Percentiles rank a stretch among this genome's conserved stretches.
Evolutionary conservation across 495 filamentous ascomycete genomes (phyloP).

Genomic region (Paragyromitra xinjiangensis): DNA sequence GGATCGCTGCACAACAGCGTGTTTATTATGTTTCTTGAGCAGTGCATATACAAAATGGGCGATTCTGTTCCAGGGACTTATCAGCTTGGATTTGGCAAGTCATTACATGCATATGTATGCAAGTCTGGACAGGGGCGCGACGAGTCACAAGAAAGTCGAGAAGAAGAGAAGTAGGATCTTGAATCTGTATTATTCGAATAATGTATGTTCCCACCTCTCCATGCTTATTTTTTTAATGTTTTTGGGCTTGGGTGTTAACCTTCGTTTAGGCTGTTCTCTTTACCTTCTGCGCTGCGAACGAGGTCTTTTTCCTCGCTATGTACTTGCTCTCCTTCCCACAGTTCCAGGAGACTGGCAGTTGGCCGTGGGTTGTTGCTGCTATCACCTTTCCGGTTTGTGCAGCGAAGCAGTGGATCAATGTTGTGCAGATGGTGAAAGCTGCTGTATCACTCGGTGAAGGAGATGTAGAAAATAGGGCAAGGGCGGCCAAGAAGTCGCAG

Average conservation of each 20-base stretch:
- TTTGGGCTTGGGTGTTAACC: background rate
- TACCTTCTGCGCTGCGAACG: constrained; percentile 87
- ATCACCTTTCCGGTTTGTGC: constrained; percentile 85
- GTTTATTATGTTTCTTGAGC: constrained; percentile 89
- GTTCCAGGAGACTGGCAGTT: constrained; percentile 67
- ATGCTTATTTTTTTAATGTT: background rate
- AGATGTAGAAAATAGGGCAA: constrained; percentile 69
- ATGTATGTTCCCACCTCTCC: constrained; percentile 66
- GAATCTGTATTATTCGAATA: constrained; percentile 96
- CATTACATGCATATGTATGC: constrained; percentile 98
- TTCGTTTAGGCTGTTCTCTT: constrained; percentile 83
- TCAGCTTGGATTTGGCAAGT: constrained; percentile 88
- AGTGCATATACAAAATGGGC: constrained; percentile 91
- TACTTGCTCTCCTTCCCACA: constrained; percentile 95
- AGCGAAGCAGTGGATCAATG: constrained; percentile 91
- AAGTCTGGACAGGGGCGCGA: constrained; percentile 54
- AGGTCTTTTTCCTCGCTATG: constrained; percentile 95
- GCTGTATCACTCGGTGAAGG: constrained; percentile 90
- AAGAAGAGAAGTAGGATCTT: constrained; percentile 78
- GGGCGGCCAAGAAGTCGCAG: constrained; percentile 30
- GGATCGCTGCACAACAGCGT: constrained; percentile 92
- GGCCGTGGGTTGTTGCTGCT: constrained; percentile 88
- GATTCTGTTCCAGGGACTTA: constrained; percentile 90
- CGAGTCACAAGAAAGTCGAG: constrained; percentile 89
- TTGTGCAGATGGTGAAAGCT: constrained; percentile 93